phyloP scores from a whole-genome alignment of 179 eudicot genomes.

The Beta macrorhiza region DNA sequence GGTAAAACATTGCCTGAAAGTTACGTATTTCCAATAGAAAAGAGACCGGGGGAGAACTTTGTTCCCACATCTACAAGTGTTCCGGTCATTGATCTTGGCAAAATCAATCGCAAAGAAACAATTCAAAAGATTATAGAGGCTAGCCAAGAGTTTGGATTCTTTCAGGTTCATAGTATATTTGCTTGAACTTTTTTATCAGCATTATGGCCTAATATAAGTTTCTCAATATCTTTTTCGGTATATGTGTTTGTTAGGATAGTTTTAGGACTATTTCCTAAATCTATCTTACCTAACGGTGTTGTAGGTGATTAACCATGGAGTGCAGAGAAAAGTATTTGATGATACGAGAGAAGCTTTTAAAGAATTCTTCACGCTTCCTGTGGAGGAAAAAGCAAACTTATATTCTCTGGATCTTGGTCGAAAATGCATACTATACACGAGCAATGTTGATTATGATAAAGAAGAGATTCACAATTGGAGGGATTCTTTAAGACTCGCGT shows the following conservation, averaged over 20 bases:
- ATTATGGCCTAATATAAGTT: not conserved
- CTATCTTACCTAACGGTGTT: too few relatives aligned
- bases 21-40: slow-evolving; percentile 33
- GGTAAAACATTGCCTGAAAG: slow-evolving; percentile 31
- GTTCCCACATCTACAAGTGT: slow-evolving; percentile 22
- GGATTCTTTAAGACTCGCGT: slow-evolving; percentile 36
- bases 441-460: slow-evolving; percentile 29
- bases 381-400: slow-evolving; percentile 30
- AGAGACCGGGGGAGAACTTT: slow-evolving; percentile 39
- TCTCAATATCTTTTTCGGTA: not conserved
- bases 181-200: too few relatives aligned
- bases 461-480: slow-evolving; percentile 46
- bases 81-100: slow-evolving; percentile 37
- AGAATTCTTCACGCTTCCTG: slow-evolving; percentile 34
- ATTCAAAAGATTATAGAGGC: slow-evolving; percentile 43
- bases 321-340: slow-evolving; percentile 26
- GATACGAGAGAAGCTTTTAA: slow-evolving; percentile 24
- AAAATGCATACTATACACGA: slow-evolving; percentile 31
- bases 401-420: slow-evolving; percentile 10
- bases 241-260: too few relatives aligned
- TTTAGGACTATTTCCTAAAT: too few relatives aligned
- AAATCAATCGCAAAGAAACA: not conserved
- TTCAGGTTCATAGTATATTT: slow-evolving; percentile 34
- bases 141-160: slow-evolving; percentile 44
- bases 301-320: slow-evolving; percentile 42